Evolutionary conservation across 768 basidiomycete species (phyloP), one percentile per base, ranked within the genome.

Genomic region (Nidula microcarpa): DNA sequence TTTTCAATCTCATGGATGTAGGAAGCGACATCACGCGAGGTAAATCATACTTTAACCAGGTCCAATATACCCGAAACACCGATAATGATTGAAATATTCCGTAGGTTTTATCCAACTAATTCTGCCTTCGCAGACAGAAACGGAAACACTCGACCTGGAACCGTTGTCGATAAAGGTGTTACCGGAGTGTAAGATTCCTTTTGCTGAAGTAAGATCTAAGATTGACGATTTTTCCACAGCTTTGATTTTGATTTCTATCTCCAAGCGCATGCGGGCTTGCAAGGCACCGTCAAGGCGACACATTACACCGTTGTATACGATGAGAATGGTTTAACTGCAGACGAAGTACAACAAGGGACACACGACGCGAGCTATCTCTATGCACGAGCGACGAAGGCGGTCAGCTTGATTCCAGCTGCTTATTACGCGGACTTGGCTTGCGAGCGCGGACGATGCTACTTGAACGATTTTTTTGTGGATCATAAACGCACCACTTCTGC

Each of bases 391-490:
- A 94, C 90, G 3, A 87, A 89, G 60, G 86, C 90, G 0, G 92
- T 94, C 30, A 89, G 87, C 62, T 71, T 93, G 18, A 76, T 91
- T 10, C 89, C 91, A 0, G 79, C 89, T 0, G 89, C 89, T 0
- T 90, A 90, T 62, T 91, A 90, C 58, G 86, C 89, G 6, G 89
- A 92, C 67, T 68, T 92, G 49, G 91, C 89, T 1, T 91, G 89
- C 64, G 89, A 93, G 68, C 74, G 91, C 9, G 91, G 86, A 0
- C 70, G 90, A 36, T 86, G 76, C 62, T 93, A 91, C 60, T 58
- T 93, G 43, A 87, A 91, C 55, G 83, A 86, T 0, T 84, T 90
- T 49, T 65, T 92, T 23, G 18, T 14, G 2, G 80, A 80, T 17
- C 78, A 80, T 60, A 77, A 74, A 65, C 57, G 68, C 9, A 74